These are phyloP conservation scores for Kodamaea nitidulidarum DNA, from an alignment of 805 yeast species.

Conservation along the genomic window DNA sequence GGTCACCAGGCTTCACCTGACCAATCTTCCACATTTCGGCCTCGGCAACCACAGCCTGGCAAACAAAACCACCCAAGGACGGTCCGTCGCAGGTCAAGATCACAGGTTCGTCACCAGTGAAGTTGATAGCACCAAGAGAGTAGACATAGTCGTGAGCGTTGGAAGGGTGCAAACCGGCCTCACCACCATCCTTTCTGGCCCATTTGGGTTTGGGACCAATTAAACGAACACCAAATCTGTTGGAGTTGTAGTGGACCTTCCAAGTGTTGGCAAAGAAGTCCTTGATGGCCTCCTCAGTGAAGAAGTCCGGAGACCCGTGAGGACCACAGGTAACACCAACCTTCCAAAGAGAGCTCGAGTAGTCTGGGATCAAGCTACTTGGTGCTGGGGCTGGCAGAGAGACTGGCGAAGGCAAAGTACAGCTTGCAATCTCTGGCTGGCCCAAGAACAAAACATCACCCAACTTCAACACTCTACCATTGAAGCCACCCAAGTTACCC, in stretches of 20 bases:
- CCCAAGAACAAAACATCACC: slow-evolving; percentile 92
- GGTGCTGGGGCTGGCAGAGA: slow-evolving; percentile 62
- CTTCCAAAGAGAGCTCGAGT: slow-evolving; percentile 57
- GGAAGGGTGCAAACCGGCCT: slow-evolving; percentile 98
- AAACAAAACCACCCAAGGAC: slow-evolving; percentile 94
- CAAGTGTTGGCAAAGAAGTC: slow-evolving; percentile 76
- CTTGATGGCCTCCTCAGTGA: slow-evolving; percentile 65
- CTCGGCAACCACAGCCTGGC: slow-evolving; percentile 92
- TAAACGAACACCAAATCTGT: slow-evolving; percentile 92
- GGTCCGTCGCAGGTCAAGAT: slow-evolving; percentile 97
- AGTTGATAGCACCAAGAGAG: slow-evolving; percentile 93
- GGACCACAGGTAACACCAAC: slow-evolving; percentile 97
- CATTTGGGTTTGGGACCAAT: slow-evolving; percentile 95
- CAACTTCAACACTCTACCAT: slow-evolving; percentile 84
- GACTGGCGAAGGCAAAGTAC: slow-evolving; percentile 69
- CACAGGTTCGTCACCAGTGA: slow-evolving; percentile 98
- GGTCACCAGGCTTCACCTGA: slow-evolving; percentile 93
- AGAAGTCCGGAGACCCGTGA: slow-evolving; percentile 96
- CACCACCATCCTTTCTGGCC: slow-evolving; percentile 97
- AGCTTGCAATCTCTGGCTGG: slow-evolving; percentile 63
- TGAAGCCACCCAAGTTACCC: slow-evolving; percentile 90
- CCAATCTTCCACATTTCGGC: slow-evolving; percentile 99
- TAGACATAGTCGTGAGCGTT: slow-evolving; percentile 97
- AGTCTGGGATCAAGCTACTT: slow-evolving; percentile 49
- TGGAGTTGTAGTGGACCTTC: slow-evolving; percentile 97